Percentiles rank a stretch among this genome's conserved stretches.
phyloP scores from a whole-genome alignment of 108 stramenopile genomes.

The Nannochloropsis oceanica region DNA sequence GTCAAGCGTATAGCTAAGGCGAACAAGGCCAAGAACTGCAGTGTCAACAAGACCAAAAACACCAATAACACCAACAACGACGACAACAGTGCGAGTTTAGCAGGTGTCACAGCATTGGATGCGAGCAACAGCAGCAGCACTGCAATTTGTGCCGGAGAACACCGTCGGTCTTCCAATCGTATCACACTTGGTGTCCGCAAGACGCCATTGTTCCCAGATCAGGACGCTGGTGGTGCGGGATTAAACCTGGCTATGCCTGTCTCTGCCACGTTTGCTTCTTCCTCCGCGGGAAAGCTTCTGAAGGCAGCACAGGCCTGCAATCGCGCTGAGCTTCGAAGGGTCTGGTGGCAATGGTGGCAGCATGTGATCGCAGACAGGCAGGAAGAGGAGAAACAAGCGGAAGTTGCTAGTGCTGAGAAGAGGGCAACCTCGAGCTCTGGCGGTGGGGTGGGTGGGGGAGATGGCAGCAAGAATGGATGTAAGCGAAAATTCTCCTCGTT shows the following conservation, averaged over 20 bases:
- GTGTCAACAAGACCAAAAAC: neutral
- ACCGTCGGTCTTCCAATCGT: neutral
- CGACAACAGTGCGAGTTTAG: neutral
- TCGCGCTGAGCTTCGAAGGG: neutral
- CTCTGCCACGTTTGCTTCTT: neutral
- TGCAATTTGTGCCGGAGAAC: neutral
- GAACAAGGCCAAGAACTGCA: neutral
- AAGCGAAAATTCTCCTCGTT: neutral
- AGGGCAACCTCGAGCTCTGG: no score
- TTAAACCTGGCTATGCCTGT: neutral
- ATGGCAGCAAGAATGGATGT: neutral
- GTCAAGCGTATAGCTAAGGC: neutral
- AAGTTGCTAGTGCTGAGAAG: neutral
- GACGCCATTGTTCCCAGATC: neutral
- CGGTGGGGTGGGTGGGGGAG: neutral
- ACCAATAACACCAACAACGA: neutral
- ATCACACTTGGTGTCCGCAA: neutral
- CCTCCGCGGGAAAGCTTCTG: neutral
- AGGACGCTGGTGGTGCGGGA: neutral
- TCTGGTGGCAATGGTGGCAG: neutral
- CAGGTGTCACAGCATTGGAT: neutral
- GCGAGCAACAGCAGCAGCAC: neutral
- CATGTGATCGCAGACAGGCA: neutral
- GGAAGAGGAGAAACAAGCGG: neutral
- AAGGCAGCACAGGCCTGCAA: neutral